Percentiles rank a stretch among this genome's conserved stretches.
Evolutionary conservation across 1,284 basidiomycete species (phyloP).

Genomic region (Cystobasidiaceae sp.): DNA sequence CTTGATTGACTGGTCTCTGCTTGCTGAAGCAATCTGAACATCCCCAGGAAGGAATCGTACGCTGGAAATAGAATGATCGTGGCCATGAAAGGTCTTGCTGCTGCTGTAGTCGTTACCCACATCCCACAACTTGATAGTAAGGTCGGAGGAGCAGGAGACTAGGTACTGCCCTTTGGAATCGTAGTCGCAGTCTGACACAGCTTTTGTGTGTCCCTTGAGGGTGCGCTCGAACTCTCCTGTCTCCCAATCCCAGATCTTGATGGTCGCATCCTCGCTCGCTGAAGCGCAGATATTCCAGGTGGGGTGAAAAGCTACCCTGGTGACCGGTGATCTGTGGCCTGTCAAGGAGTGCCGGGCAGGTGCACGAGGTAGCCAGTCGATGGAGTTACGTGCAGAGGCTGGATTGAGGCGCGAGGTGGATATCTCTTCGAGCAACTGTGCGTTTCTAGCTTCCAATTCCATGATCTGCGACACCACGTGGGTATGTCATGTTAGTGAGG

Average conservation of each 20-base stretch:
- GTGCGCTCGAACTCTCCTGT: conserved; percentile 87
- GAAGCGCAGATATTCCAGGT: conserved; percentile 74
- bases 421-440: conserved; percentile 64
- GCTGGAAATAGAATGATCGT: conserved; percentile 82
- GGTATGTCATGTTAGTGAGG: too few relatives aligned
- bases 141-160: conserved; percentile 84
- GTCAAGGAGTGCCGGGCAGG: conserved; percentile 71
- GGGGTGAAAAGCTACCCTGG: conserved; percentile 78
- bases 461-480: conserved; percentile 78
- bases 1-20: conserved; percentile 76
- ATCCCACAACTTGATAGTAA: conserved; percentile 89
- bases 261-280: conserved; percentile 77
- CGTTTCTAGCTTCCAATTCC: conserved; percentile 75
- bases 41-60: conserved; percentile 80
- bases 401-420: conserved; percentile 48
- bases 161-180: conserved; percentile 51
- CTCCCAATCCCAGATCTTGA: conserved; percentile 96
- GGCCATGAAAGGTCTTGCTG: conserved; percentile 75
- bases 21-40: conserved; percentile 73
- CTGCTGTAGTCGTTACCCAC: conserved; percentile 83
- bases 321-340: conserved; percentile 72
- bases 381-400: conserved; percentile 53
- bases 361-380: conserved; percentile 76
- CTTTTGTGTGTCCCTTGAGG: conserved; percentile 84
- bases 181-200: conserved; percentile 80